A percentile compares a stretch with the other conserved stretches of the same genome.
These are phyloP conservation scores for Ogataea wickerhamii DNA, from an alignment of 805 yeast genomes.

Conservation along the genomic window DNA sequence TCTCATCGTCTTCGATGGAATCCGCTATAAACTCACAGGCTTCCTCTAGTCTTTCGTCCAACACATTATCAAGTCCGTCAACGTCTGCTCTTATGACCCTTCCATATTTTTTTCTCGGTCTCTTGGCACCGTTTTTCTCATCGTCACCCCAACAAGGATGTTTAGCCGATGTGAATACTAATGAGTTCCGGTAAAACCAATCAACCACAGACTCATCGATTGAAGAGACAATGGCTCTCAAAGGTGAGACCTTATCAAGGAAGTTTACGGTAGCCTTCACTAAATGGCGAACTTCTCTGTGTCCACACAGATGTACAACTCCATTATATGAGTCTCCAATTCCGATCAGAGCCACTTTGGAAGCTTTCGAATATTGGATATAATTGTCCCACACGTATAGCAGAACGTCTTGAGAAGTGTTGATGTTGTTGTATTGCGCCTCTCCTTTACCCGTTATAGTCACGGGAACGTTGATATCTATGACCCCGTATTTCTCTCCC, in stretches of 20 bases:
- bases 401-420: constrained; percentile 71
- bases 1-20: constrained; percentile 65
- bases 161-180: constrained; percentile 69
- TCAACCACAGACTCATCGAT: constrained; percentile 87
- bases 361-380: constrained; percentile 67
- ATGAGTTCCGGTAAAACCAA: constrained; percentile 86
- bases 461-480: constrained; percentile 80
- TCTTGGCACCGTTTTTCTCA: constrained; percentile 41
- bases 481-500: constrained; percentile 61
- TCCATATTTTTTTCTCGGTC: constrained; percentile 89
- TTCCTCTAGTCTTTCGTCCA: constrained; percentile 81
- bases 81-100: constrained; percentile 72
- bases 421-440: constrained; percentile 55
- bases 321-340: constrained; percentile 88
- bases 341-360: constrained; percentile 76
- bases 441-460: constrained; percentile 43
- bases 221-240: constrained; percentile 78
- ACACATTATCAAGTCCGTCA: constrained; percentile 72
- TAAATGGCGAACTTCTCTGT: constrained; percentile 60
- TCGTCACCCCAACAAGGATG: constrained; percentile 77
- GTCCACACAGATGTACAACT: constrained; percentile 82
- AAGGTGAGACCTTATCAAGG: constrained; percentile 58
- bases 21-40: constrained; percentile 81
- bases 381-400: constrained; percentile 89
- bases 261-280: constrained; percentile 71